A percentile compares a stretch with the other conserved stretches of the same genome.
Conservation (phyloP, 495 filamentous ascomycete genomes). For the Tuber borchii region DNA sequence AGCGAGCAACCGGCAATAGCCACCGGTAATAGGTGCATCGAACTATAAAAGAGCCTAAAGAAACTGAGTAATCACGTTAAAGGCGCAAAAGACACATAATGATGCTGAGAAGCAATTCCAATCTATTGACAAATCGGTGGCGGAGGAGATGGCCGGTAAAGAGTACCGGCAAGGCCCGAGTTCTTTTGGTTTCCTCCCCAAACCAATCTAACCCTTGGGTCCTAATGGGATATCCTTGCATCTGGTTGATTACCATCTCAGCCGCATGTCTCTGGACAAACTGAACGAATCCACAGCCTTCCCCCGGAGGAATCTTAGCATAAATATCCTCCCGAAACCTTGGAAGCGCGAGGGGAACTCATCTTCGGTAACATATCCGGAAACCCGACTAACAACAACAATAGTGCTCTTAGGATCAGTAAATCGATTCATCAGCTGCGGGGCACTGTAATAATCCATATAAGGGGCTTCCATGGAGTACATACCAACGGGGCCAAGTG, state of each 20-base stretch:
- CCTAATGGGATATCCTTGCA: slow-evolving; percentile 99
- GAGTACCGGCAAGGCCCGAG: slow-evolving; percentile 92
- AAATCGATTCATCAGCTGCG: slow-evolving; percentile 99
- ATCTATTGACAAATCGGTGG: slow-evolving; percentile 82
- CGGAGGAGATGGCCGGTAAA: slow-evolving; percentile 90
- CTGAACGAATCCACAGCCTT: slow-evolving; percentile 98
- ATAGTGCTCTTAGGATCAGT: slow-evolving; percentile 99
- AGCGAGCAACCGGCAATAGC: too few relatives aligned
- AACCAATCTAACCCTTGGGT: slow-evolving; percentile 94
- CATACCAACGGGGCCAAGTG: slow-evolving; percentile 48
- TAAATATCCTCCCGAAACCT: slow-evolving; percentile 99
- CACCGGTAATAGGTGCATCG: slow-evolving; percentile 45
- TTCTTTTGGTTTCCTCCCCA: slow-evolving; percentile 99
- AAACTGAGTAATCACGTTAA: slow-evolving; percentile 58
- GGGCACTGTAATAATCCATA: slow-evolving; percentile 72
- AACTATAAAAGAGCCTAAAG: slow-evolving; percentile 39
- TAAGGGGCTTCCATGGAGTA: slow-evolving; percentile 69
- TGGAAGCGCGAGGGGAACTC: slow-evolving; percentile 99
- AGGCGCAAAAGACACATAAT: slow-evolving; percentile 65
- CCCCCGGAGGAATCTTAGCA: slow-evolving; percentile 98
- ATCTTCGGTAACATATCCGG: slow-evolving; percentile 97
- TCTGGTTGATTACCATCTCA: slow-evolving; percentile 99
- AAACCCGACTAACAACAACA: slow-evolving; percentile 95
- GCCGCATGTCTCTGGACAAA: slow-evolving; percentile 98
- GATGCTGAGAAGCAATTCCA: slow-evolving; percentile 69